Evolutionary conservation across 345 rosid genomes (phyloP).

Genomic region (Barbarea vulgaris): DNA sequence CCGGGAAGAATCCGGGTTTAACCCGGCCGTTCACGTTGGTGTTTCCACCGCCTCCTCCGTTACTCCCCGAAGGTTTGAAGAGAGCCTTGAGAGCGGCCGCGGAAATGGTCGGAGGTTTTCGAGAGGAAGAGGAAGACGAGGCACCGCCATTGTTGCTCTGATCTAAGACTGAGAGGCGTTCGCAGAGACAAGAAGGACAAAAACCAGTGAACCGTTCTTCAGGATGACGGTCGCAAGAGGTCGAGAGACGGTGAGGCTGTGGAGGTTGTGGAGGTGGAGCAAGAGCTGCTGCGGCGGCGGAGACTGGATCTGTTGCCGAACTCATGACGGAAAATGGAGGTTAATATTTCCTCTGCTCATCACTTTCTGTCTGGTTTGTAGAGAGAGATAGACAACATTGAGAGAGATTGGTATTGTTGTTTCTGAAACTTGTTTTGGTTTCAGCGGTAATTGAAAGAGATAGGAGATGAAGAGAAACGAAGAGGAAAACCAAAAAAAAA

Average conservation of each 20-base stretch:
- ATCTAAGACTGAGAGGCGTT: slow-evolving; percentile 87
- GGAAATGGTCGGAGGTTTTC: slow-evolving; percentile 57
- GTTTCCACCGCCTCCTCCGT: slow-evolving; percentile 28
- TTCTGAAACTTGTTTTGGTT: slow-evolving; percentile 52
- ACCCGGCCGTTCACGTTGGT: slow-evolving; percentile 32
- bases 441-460: slow-evolving; percentile 62
- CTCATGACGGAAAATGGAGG: slow-evolving; percentile 70
- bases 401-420: slow-evolving; percentile 24
- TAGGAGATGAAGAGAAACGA: slow-evolving; percentile 35
- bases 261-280: slow-evolving; percentile 51
- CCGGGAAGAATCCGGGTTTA: slow-evolving; percentile 66
- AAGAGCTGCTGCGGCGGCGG: slow-evolving; percentile 31
- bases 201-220: slow-evolving; percentile 89
- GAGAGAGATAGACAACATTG: slow-evolving; percentile 22
- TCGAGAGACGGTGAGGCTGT: slow-evolving; percentile 87
- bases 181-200: slow-evolving; percentile 98
- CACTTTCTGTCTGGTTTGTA: slow-evolving; percentile 25
- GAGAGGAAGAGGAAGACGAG: slow-evolving; percentile 51
- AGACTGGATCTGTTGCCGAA: slow-evolving; percentile 67
- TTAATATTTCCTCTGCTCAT: slow-evolving; percentile 49
- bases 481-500: slow-evolving; percentile 10
- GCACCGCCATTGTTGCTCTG: slow-evolving; percentile 47
- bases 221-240: slow-evolving; percentile 92
- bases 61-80: slow-evolving; percentile 50
- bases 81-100: slow-evolving; percentile 72